Evolutionary conservation across 2,329 filamentous ascomycete species (phyloP).

Genomic region (Epicoccum nigrum): DNA sequence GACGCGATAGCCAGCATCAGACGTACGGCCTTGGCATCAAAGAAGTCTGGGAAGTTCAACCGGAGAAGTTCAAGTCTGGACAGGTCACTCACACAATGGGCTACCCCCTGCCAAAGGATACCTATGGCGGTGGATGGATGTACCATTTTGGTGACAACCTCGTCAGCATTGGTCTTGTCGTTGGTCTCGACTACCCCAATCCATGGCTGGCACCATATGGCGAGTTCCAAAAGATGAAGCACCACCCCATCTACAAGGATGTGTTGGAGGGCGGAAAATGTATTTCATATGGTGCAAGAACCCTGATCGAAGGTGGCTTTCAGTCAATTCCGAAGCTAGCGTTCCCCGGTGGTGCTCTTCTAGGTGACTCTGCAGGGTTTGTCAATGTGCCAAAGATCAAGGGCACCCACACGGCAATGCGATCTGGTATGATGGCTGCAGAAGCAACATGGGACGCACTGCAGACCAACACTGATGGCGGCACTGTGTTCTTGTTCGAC

Average conservation of each 20-base stretch:
- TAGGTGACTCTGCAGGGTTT: conserved; percentile 95
- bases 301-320: conserved; percentile 92
- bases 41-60: conserved; percentile 95
- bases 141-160: conserved; percentile 99
- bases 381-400: conserved; percentile 99
- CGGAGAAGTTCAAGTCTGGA: conserved; percentile 88
- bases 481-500: conserved; percentile 87
- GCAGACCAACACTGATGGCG: conserved; percentile 58
- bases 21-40: conserved; percentile 95
- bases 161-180: conserved; percentile 88
- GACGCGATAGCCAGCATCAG: conserved; percentile 87
- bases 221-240: conserved; percentile 98
- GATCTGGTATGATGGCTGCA: conserved; percentile 93
- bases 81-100: conserved; percentile 89
- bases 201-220: conserved; percentile 94
- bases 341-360: conserved; percentile 93
- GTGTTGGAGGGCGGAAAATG: conserved; percentile 96
- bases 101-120: conserved; percentile 84
- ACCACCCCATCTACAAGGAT: conserved; percentile 86
- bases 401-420: conserved; percentile 97
- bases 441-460: conserved; percentile 87
- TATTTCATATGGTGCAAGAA: conserved; percentile 92
- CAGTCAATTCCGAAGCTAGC: conserved; percentile 97
- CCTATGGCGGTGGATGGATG: conserved; percentile 98
- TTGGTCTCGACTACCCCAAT: conserved; percentile 93